Evolutionary conservation across 257 asterid species (phyloP).

Genomic region (Petunia axillaris): DNA sequence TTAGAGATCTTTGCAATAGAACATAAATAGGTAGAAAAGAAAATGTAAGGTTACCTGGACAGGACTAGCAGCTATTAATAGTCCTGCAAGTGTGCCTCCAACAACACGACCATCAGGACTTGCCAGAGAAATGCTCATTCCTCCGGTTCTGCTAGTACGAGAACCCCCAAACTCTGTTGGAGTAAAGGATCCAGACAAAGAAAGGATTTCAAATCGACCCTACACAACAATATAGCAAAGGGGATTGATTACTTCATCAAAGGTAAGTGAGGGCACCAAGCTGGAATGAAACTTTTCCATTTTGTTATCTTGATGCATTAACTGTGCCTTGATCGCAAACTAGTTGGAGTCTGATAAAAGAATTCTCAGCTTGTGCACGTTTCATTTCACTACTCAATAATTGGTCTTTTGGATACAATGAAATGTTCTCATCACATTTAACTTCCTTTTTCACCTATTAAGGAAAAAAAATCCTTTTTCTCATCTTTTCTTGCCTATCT

Average conservation of each 20-base stretch:
- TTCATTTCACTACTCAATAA: background rate
- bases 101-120: constrained; percentile 88
- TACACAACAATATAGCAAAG: constrained; percentile 33
- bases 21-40: background rate
- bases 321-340: background rate
- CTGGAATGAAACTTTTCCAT: background rate
- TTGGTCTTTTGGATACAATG: background rate
- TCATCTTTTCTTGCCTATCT: background rate
- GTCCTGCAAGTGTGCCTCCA: constrained; percentile 79
- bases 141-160: constrained; percentile 57
- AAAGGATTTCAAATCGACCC: constrained; percentile 74
- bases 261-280: background rate
- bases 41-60: constrained; percentile 54
- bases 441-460: background rate
- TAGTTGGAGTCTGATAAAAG: background rate
- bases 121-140: constrained; percentile 74
- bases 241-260: constrained; percentile 9
- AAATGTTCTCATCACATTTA: background rate
- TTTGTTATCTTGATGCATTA: background rate
- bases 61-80: constrained; percentile 71
- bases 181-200: constrained; percentile 77
- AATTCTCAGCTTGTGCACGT: background rate
- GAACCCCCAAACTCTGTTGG: constrained; percentile 65
- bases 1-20: background rate
- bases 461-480: background rate